Percentiles rank a stretch among this genome's conserved stretches.
These are phyloP conservation scores for Penicillium sp. DNA, from an alignment of 2,329 filamentous ascomycete species.

Conservation along the genomic window DNA sequence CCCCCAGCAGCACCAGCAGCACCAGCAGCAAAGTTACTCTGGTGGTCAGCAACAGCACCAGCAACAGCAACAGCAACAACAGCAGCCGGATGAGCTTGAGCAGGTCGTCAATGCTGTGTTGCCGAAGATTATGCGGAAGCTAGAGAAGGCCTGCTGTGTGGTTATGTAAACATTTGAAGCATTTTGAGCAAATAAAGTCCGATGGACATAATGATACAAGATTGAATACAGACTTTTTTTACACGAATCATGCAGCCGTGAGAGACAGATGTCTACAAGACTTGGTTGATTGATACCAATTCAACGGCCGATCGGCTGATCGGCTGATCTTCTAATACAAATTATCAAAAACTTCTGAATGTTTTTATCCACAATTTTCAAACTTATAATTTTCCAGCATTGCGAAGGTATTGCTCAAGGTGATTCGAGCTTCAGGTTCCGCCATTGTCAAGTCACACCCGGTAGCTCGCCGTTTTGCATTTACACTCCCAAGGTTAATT, in stretches of 20 bases:
- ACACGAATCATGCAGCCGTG: no score
- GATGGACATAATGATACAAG: background rate
- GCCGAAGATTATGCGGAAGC: constrained; percentile 60
- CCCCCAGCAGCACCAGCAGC: constrained; percentile 44
- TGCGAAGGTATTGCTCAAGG: background rate
- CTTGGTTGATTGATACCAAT: no score
- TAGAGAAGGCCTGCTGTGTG: constrained; percentile 70
- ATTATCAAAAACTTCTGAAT: background rate
- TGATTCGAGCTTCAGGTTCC: background rate
- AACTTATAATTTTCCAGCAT: background rate
- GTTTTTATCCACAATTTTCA: background rate
- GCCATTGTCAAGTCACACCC: background rate
- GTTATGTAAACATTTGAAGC: constrained; percentile 62
- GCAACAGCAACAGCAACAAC: constrained; percentile 38
- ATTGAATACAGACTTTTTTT: no score
- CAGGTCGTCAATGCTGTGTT: constrained; percentile 62
- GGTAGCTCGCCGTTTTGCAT: background rate
- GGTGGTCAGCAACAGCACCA: constrained; percentile 38
- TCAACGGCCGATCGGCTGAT: no score
- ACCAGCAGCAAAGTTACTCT: constrained; percentile 25
- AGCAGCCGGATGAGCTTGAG: constrained; percentile 59
- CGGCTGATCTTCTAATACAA: background rate
- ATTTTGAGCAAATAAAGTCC: background rate
- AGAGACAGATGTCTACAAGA: no score
- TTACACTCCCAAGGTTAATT: background rate